These are phyloP conservation scores for Lotmaria passim DNA, from an alignment of 208 protist species.

Conservation along the genomic window DNA sequence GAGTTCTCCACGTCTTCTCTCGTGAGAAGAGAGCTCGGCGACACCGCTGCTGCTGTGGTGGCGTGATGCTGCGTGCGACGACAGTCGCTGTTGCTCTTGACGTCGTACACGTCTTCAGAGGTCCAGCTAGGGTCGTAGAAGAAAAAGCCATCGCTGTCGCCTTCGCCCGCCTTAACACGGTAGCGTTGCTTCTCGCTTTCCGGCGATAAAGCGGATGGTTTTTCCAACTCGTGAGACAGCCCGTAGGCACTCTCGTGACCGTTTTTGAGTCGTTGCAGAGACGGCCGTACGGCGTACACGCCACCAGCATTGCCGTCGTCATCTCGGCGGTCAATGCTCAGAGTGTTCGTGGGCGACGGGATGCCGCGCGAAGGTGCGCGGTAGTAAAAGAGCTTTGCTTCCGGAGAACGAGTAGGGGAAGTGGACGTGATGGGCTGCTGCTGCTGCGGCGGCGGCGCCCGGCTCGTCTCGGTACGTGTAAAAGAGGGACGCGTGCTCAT, in stretches of 20 bases:
- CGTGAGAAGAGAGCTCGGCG: background rate
- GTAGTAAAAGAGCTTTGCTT: conserved; percentile 7
- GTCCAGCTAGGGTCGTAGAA: conserved; percentile 15
- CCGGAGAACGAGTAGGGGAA: too few species aligned
- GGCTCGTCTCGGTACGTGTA: background rate
- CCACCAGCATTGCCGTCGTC: background rate
- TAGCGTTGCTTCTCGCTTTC: too few species aligned
- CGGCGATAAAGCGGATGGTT: too few species aligned
- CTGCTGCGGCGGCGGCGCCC: background rate
- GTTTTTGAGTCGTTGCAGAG: background rate
- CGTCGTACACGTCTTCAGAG: background rate
- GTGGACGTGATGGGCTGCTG: background rate
- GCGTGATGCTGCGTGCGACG: too few species aligned
- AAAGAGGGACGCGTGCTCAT: background rate
- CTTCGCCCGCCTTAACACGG: background rate
- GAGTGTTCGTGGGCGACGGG: conserved; percentile 4
- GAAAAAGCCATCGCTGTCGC: background rate
- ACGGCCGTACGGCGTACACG: background rate
- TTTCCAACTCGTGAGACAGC: too few species aligned
- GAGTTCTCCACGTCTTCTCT: background rate
- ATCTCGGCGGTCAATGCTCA: conserved; percentile 35
- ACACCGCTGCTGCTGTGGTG: background rate
- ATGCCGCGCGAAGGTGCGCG: conserved; percentile 7
- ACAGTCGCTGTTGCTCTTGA: background rate
- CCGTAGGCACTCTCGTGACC: too few species aligned